Base-by-base conservation (phyloP, 257 asterid species). In the Dorcoceras hygrometricum region DNA sequence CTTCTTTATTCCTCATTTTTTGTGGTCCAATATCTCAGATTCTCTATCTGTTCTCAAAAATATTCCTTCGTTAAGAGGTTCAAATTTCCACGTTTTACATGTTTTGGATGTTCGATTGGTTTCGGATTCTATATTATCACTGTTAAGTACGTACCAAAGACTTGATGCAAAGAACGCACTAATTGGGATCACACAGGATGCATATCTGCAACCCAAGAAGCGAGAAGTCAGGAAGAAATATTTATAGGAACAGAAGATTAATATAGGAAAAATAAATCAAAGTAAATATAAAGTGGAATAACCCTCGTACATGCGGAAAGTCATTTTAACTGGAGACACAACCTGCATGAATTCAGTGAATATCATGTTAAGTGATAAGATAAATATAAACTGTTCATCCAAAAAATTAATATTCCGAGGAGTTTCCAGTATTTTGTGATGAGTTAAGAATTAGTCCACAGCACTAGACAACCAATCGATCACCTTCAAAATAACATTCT, bases 91-190 rank as follows among this genome's bases (percentile, higher is more conserved):
- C 26, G 24, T 9, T 12, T 34, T 23, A 54, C 34, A 43, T 23
- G 26, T 3, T 3, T 57, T 43, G 63, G 26, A 36, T 20, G 71
- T 62, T 46, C 23, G 12, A 32, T 55, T 23, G 19, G 20, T 43
- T 20, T 16, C 56, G 61, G 16, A 62, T 27, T 72, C 14, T 16
- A 50, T 34, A 28, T 51, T 9, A 31, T 34, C 14, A 71, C 64
- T 63, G 50, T 34, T 59, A 28, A 54, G 66, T 71, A 72, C 89
- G 66, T 79, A 88, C 96, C 96, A 78, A 31, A 88, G 94, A 80
- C 94, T 88, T 43, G 94, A 79, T 18, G 96, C 94, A 28, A 88
- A 88, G 84, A 88, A 88, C 28, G 94, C 96, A 73, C 96, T 86
- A 31, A 88, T 88, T 20, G 96, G 94, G 69, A 88, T 78, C 39